phyloP scores from a whole-genome alignment of 441 rosid species.

The Pelargonium citronellum region DNA sequence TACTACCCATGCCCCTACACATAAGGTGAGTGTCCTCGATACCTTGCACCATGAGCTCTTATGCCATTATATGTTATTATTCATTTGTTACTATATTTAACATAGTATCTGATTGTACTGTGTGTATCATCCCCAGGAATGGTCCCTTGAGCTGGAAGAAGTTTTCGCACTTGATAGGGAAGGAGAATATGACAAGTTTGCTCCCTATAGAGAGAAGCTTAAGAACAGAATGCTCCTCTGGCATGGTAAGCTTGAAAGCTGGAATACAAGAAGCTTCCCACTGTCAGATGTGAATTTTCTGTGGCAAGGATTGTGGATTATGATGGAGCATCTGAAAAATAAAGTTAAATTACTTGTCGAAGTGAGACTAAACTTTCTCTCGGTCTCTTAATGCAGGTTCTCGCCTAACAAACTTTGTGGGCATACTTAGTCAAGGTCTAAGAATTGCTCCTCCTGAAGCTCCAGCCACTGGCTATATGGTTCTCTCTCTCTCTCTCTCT shows the following conservation, averaged over 20 bases:
- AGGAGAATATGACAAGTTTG: constrained; percentile 81
- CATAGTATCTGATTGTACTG: constrained; percentile 14
- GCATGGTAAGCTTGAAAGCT: constrained; percentile 55
- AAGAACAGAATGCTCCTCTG: constrained; percentile 88
- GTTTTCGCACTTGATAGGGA: constrained; percentile 85
- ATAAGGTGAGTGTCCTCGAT: constrained; percentile 49
- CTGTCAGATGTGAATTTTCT: constrained; percentile 1
- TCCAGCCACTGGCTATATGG: constrained; percentile 98
- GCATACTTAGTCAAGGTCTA: constrained; percentile 94
- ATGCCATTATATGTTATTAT: neutral
- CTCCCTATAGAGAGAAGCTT: constrained; percentile 56
- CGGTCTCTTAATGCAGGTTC: constrained; percentile 54
- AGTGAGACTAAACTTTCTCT: constrained; percentile 14
- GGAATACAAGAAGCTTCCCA: neutral
- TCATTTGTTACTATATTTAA: neutral
- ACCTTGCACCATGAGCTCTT: neutral
- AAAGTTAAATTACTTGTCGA: constrained; percentile 1
- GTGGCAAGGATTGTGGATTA: neutral
- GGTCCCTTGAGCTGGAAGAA: constrained; percentile 93
- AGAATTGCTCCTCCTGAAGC: constrained; percentile 99
- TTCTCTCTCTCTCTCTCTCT: constrained; percentile 36
- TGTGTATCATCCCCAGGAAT: constrained; percentile 47
- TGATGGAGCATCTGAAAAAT: neutral
- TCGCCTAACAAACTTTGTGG: constrained; percentile 87
- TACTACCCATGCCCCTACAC: constrained; percentile 92